Percentiles rank a stretch among this genome's conserved stretches.
Conservation (phyloP, 768 basidiomycete species). For the Rhizopogon salebrosus region DNA sequence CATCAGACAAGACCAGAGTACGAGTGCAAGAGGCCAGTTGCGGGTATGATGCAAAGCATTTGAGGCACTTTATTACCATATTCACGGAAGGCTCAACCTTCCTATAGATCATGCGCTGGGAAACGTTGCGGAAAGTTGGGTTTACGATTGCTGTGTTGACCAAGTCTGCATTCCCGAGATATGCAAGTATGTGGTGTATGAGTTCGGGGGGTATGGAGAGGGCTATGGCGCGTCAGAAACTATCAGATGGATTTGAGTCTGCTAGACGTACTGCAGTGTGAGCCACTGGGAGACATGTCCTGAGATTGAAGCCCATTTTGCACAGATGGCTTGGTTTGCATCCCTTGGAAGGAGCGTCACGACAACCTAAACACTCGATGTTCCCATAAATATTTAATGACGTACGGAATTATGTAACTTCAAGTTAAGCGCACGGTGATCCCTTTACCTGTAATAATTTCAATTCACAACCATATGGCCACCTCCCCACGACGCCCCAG, state of each 20-base stretch:
- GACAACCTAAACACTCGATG: neutral
- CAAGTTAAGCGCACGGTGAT: too few species aligned
- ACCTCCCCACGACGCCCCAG: constrained; percentile 27
- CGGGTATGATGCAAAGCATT: constrained; percentile 5
- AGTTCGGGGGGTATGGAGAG: constrained; percentile 6
- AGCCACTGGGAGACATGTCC: neutral
- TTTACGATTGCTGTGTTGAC: neutral
- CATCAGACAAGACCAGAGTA: constrained; percentile 3
- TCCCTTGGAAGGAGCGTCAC: neutral
- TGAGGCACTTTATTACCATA: constrained; percentile 8
- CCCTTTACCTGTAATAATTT: too few species aligned
- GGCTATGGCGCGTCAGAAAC: neutral
- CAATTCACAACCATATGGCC: constrained; percentile 18
- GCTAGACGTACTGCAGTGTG: neutral
- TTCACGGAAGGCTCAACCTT: constrained; percentile 1
- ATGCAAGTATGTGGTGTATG: constrained; percentile 6
- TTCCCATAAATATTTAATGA: neutral
- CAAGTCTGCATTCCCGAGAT: constrained; percentile 2
- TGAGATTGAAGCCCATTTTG: neutral
- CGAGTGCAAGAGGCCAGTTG: constrained; percentile 8
- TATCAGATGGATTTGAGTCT: neutral
- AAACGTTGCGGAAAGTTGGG: constrained; percentile 3
- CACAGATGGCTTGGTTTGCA: neutral
- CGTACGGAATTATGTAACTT: neutral
- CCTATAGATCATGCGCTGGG: constrained; percentile 7